Evolutionary conservation across 2,329 filamentous ascomycete species (phyloP).

Genomic region (Microthyrium microscopicum): DNA sequence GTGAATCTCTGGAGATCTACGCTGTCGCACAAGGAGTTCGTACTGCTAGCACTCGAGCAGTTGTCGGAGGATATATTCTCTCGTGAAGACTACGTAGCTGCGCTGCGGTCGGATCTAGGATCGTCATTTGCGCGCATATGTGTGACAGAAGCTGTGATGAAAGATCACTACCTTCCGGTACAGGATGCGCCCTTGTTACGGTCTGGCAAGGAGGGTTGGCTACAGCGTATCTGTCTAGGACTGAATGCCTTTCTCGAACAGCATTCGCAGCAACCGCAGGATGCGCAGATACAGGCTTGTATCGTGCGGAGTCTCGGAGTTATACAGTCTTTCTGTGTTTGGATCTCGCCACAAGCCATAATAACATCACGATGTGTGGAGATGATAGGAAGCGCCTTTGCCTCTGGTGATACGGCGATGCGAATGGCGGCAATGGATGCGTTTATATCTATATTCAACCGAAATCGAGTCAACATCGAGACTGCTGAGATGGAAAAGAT

Average conservation of each 20-base stretch:
- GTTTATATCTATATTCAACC: slow-evolving; percentile 65
- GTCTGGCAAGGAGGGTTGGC: slow-evolving; percentile 72
- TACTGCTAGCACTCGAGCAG: slow-evolving; percentile 75
- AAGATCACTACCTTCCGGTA: slow-evolving; percentile 59
- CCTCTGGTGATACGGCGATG: not conserved
- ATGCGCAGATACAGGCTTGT: no score
- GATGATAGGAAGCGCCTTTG: no score
- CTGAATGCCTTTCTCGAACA: slow-evolving; percentile 41
- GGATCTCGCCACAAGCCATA: no score
- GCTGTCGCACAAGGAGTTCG: slow-evolving; percentile 59
- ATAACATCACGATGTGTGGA: no score
- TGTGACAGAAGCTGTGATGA: slow-evolving; percentile 58
- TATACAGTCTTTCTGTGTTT: no score
- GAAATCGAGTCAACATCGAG: slow-evolving; percentile 54
- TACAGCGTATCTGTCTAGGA: slow-evolving; percentile 65
- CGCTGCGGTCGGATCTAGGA: slow-evolving; percentile 63
- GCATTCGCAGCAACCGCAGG: slow-evolving; percentile 5
- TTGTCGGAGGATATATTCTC: slow-evolving; percentile 90
- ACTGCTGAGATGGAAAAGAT: slow-evolving; percentile 65
- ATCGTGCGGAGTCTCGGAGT: no score
- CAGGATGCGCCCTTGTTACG: slow-evolving; percentile 45
- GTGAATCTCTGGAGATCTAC: slow-evolving; percentile 58
- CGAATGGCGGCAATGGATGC: slow-evolving; percentile 51
- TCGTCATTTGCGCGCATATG: slow-evolving; percentile 84
- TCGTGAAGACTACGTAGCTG: slow-evolving; percentile 73